phyloP scores from a whole-genome alignment of 1,284 basidiomycete genomes.

The Marasmius sp. region DNA sequence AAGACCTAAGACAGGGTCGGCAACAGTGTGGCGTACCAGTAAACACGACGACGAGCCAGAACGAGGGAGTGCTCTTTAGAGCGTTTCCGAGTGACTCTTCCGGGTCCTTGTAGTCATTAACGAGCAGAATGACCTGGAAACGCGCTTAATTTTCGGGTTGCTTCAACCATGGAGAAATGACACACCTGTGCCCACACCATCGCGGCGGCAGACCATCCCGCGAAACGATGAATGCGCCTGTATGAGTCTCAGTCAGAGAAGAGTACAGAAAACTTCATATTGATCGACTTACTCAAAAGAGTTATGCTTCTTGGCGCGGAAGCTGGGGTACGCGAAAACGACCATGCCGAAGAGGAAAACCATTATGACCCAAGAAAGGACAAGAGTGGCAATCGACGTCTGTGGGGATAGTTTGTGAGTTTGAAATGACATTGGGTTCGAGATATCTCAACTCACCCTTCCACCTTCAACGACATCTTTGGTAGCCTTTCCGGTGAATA shows the following conservation, averaged over 20 bases:
- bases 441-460: constrained; percentile 24
- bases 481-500: constrained; percentile 40
- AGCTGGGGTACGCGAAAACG: constrained; percentile 35
- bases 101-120: constrained; percentile 36
- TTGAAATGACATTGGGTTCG: background rate
- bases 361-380: constrained; percentile 40
- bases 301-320: constrained; percentile 35
- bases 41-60: constrained; percentile 42
- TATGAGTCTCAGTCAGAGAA: background rate
- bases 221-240: constrained; percentile 34
- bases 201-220: constrained; percentile 43
- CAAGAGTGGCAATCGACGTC: constrained; percentile 37
- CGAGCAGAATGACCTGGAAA: constrained; percentile 33
- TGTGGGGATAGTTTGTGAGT: background rate
- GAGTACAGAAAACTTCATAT: background rate
- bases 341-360: constrained; percentile 37
- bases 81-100: constrained; percentile 34
- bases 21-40: constrained; percentile 19
- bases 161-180: background rate
- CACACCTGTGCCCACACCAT: constrained; percentile 41
- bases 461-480: constrained; percentile 31
- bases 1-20: background rate
- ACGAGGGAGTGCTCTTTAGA: constrained; percentile 33
- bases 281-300: constrained; percentile 32
- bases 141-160: too few relatives aligned